These are phyloP conservation scores for Hanseniaspora meyeri DNA, from an alignment of 805 yeast genomes.

Conservation along the genomic window DNA sequence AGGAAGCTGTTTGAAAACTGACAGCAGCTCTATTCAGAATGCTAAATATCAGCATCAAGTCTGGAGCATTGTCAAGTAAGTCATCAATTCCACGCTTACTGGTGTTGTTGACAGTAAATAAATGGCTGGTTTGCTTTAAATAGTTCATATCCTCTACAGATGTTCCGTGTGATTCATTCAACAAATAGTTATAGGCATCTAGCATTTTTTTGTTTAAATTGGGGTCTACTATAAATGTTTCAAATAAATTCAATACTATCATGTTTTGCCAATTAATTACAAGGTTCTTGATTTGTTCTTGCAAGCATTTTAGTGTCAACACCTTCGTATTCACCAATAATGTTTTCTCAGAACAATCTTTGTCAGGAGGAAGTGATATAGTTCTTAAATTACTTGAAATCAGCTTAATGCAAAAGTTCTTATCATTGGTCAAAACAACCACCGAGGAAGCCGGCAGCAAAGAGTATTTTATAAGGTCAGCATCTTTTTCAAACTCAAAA, in stretches of 20 bases:
- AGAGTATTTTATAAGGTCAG: background rate
- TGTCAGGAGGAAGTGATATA: background rate
- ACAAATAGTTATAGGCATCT: background rate
- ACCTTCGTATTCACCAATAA: background rate
- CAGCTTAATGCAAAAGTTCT: conserved; percentile 4
- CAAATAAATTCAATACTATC: background rate
- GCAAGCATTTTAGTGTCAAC: background rate
- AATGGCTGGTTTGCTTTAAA: background rate
- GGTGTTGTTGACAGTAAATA: conserved; percentile 4
- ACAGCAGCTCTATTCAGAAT: background rate
- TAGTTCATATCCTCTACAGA: background rate
- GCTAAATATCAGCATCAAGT: background rate
- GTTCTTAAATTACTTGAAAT: conserved; percentile 5
- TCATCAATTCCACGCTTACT: background rate
- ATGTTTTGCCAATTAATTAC: conserved; percentile 3
- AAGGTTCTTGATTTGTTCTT: background rate
- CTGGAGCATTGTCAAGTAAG: conserved; percentile 4
- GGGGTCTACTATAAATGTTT: background rate
- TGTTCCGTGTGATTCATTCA: background rate
- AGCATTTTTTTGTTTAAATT: background rate
- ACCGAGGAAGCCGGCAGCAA: background rate
- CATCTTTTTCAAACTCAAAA: background rate
- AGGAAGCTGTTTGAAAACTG: background rate
- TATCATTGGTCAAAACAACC: conserved; percentile 5
- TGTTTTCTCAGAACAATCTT: background rate